Base-by-base conservation (phyloP, 202 grass and related monocot genomes). In the Panicum virgatum region DNA sequence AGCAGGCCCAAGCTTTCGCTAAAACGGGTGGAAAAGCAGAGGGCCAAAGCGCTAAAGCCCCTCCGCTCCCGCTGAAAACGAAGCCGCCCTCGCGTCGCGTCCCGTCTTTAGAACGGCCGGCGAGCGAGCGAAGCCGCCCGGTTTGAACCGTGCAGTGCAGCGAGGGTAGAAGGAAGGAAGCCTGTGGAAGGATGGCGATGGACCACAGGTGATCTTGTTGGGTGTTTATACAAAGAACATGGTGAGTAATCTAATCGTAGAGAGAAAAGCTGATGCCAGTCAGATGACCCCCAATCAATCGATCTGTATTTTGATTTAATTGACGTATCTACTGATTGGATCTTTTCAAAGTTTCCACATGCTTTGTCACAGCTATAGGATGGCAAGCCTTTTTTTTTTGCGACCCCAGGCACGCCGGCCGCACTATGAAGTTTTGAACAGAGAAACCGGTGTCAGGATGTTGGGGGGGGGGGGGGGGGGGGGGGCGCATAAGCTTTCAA, bases 41-140 rank as follows among this genome's bases (percentile, higher is more conserved):
- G 11, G 19, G 36, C 47, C 59, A 88, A 83, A 78, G 81, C 86
- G 81, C 39, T 77, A 73, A 88, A 83, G 75, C 74, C 39, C 37
- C 9, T 4, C 57, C 3, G 19, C 76, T 44, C 18, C 62, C 13
- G 77, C 78, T 1, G 50, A 44, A 62, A 59, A 63, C 42, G 73
- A 80, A 86, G 67, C 45, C 9, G 16, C 67, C 22, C 5, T 42
- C 51, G 22, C 1, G n/a, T n/a, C n/a, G n/a, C n/a, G 50, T 30
- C 3, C 3, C 19, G 62, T 18, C 36, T 71, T 45, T 61, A 32
- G 36, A 43, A 52, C 6, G 26, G 38, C 12, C 6, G 26, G 38
- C 12, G n/a, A n/a, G n/a, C n/a, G n/a, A n/a, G n/a, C n/a, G n/a
- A n/a, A n/a, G n/a, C n/a, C n/a, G n/a, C n/a, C n/a, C n/a, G 23